Conservation (phyloP, 2,329 filamentous ascomycete genomes). For the Sarocladiaceae sp. region DNA sequence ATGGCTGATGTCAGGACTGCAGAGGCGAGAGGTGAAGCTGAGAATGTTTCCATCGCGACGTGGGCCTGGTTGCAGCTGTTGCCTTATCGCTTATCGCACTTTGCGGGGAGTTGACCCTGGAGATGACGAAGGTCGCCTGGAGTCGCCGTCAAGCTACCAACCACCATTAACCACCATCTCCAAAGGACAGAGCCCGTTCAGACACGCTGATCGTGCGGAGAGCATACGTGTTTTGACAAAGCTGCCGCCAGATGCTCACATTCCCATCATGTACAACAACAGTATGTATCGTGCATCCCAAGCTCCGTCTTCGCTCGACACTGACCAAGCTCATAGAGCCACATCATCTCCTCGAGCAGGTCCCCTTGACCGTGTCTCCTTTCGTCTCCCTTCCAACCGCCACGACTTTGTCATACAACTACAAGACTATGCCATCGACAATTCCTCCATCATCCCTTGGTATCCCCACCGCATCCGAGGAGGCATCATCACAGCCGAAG, state of each 20-base stretch:
- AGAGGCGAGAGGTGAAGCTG: conserved; percentile 1
- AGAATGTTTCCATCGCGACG: conserved; percentile 10
- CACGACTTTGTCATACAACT: conserved; percentile 90
- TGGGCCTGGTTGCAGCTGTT: conserved; percentile 10
- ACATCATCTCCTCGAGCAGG: conserved; percentile 83
- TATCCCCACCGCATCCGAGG: conserved; percentile 29
- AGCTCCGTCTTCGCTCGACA: background rate
- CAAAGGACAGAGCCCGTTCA: no score
- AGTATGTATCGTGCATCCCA: conserved; percentile 8
- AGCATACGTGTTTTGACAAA: no score
- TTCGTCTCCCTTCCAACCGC: conserved; percentile 87
- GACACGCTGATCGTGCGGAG: no score
- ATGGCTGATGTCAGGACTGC: background rate
- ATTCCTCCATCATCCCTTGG: conserved; percentile 51
- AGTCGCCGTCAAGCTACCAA: no score
- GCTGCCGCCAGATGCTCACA: no score
- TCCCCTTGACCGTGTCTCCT: conserved; percentile 88
- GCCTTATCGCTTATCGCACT: conserved; percentile 15
- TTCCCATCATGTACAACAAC: conserved; percentile 17
- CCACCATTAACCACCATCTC: no score
- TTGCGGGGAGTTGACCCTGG: background rate
- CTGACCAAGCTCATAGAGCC: conserved; percentile 46
- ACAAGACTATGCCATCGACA: conserved; percentile 81
- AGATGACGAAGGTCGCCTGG: conserved; percentile 5
- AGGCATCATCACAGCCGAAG: conserved; percentile 35